Evolutionary conservation across 768 basidiomycete species (phyloP).

Genomic region (Tylopilus subfusipes): DNA sequence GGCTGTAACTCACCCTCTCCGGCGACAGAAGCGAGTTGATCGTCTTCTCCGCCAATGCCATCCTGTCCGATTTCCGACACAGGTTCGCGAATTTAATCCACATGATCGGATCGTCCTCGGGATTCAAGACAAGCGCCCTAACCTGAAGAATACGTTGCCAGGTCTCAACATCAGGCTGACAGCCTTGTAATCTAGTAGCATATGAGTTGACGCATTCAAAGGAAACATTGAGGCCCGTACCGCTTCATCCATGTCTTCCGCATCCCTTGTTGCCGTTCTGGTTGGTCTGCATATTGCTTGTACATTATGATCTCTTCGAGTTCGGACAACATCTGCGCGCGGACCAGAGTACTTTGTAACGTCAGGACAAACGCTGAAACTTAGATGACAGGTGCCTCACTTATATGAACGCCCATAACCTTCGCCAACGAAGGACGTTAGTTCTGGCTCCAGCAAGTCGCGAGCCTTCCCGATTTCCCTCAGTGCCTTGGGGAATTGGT

Average conservation of each 20-base stretch:
- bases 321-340: slow-evolving; percentile 97
- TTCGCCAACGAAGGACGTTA: slow-evolving; percentile 90
- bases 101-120: slow-evolving; percentile 92
- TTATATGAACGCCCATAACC: slow-evolving; percentile 97
- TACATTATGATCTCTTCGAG: slow-evolving; percentile 96
- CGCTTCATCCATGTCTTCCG: slow-evolving; percentile 97
- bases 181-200: slow-evolving; percentile 73
- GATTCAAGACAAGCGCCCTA: slow-evolving; percentile 86
- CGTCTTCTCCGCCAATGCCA: slow-evolving; percentile 95
- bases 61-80: slow-evolving; percentile 91
- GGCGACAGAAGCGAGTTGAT: slow-evolving; percentile 86
- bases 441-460: slow-evolving; percentile 86
- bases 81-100: slow-evolving; percentile 99
- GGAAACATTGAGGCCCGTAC: slow-evolving; percentile 37
- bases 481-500: slow-evolving; percentile 89
- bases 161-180: slow-evolving; percentile 97
- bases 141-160: slow-evolving; percentile 99
- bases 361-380: slow-evolving; percentile 13
- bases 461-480: slow-evolving; percentile 89
- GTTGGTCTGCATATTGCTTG: slow-evolving; percentile 92
- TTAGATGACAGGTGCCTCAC: slow-evolving; percentile 43
- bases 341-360: slow-evolving; percentile 76
- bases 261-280: slow-evolving; percentile 87
- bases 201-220: not conserved
- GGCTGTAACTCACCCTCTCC: slow-evolving; percentile 47